Evolutionary conservation across 306 rosid genomes (phyloP).

Genomic region (Gleditsia sinensis): DNA sequence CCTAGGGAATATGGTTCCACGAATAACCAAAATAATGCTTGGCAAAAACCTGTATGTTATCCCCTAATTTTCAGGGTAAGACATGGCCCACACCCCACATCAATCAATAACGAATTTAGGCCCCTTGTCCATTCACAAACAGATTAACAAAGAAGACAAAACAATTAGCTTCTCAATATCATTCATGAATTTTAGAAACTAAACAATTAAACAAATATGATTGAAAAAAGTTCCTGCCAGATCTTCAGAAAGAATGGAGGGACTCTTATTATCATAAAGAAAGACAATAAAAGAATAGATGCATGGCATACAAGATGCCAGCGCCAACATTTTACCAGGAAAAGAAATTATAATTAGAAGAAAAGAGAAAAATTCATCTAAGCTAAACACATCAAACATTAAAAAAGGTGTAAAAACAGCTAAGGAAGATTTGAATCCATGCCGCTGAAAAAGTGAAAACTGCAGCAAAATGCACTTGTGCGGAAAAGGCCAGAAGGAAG

Average conservation of each 20-base stretch:
- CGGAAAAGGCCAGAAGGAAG: not conserved
- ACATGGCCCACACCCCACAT: constrained; percentile 37
- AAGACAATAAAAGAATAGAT: not conserved
- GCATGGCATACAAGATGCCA: not conserved
- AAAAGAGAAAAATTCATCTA: not conserved
- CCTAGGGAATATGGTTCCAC: constrained; percentile 52
- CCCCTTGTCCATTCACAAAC: not conserved
- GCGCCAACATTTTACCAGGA: not conserved
- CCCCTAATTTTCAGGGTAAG: constrained; percentile 37
- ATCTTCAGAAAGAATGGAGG: not conserved
- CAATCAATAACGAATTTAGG: constrained; percentile 15
- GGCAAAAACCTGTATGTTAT: constrained; percentile 39
- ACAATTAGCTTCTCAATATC: not conserved
- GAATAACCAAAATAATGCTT: constrained; percentile 46
- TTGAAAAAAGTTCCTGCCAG: not conserved
- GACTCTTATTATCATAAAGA: not conserved
- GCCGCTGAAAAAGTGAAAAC: not conserved
- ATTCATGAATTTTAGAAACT: not conserved
- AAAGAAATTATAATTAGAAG: not conserved
- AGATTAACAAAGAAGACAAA: not conserved
- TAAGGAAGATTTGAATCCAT: not conserved
- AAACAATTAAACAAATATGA: too few species aligned
- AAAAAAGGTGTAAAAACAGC: not conserved
- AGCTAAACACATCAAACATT: not conserved
- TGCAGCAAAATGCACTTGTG: not conserved